Percentiles rank a stretch among this genome's conserved stretches.
phyloP scores from a whole-genome alignment of 257 asterid species.

The Nicotiana otophora region DNA sequence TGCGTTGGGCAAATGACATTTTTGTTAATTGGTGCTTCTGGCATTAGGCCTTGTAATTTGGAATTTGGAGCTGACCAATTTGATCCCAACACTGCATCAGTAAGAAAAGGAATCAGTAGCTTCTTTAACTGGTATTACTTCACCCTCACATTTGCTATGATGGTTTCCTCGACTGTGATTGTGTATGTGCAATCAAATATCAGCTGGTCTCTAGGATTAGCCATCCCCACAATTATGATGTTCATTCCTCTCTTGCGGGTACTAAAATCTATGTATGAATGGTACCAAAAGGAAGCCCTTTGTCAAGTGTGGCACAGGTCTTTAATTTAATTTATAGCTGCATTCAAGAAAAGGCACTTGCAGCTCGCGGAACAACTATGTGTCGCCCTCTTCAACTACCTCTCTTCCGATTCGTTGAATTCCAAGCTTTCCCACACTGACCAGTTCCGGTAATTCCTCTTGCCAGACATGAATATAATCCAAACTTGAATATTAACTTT shows the following conservation, averaged over 20 bases:
- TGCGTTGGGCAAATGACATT: slow-evolving; percentile 18
- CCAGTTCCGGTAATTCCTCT: slow-evolving; percentile 17
- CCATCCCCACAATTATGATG: slow-evolving; percentile 28
- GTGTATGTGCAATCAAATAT: slow-evolving; percentile 31
- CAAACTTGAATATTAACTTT: too few species aligned
- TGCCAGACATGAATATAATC: background rate
- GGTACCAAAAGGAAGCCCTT: slow-evolving; percentile 30
- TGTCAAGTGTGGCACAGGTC: slow-evolving; percentile 23
- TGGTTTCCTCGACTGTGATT: slow-evolving; percentile 29
- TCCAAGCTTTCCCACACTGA: slow-evolving; percentile 17
- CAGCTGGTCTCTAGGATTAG: slow-evolving; percentile 34
- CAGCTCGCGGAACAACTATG: slow-evolving; percentile 16
- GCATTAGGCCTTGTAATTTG: slow-evolving; percentile 35
- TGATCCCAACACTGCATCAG: slow-evolving; percentile 29
- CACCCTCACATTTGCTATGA: slow-evolving; percentile 29
- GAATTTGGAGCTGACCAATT: slow-evolving; percentile 40
- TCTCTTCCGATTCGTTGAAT: slow-evolving; percentile 9
- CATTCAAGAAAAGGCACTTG: slow-evolving; percentile 25
- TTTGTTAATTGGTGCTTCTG: slow-evolving; percentile 25
- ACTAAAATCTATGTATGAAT: slow-evolving; percentile 21
- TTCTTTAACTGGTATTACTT: slow-evolving; percentile 39
- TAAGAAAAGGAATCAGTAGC: slow-evolving; percentile 24
- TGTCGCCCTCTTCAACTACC: slow-evolving; percentile 11
- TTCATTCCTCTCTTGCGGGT: slow-evolving; percentile 21
- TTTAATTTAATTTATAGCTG: background rate